Base-by-base conservation (phyloP, 2,329 filamentous ascomycete species). In the Alternaria sp. region DNA sequence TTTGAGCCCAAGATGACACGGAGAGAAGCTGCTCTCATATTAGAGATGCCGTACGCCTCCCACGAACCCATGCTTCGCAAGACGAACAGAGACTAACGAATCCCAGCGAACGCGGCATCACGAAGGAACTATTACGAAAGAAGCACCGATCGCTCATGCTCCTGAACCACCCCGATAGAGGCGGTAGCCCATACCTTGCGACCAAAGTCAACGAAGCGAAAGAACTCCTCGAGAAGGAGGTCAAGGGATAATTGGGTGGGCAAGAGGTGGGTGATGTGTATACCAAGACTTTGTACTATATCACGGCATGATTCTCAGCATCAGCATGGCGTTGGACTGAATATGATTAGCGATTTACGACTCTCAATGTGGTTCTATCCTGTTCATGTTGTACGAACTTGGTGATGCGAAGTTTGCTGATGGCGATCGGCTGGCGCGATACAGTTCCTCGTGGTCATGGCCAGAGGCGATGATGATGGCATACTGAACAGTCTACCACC, bases 121-220 rank as follows among this genome's bases (percentile, higher is more conserved):
- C 90, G 63, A 97, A 96, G 82, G 95, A 98, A 50, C 96, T 97
- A 79, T 86, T 99, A 74, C 93, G 96, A 79, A 97, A 97, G 84
- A 93, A 94, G 73, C 96, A 99, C 83, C 91, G 96, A 68, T 93
- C 90, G 58, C 89, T 98, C 71, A 99, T 99, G 95, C 89, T 99
- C 60, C 86, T 97, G 70, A 99, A 99, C 86, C 96, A 99, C 81
- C 96, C 96, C 68, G 96, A 99, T 86, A 92, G 96, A 78, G 96
- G 96, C 70, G 96, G 96, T 43, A 97, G 94, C 78, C 96, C 96
- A 8, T 99, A 98, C 79, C 84, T 99, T 47, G 96, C 96, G 14
- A 97, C 94, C 58, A 99, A 99, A 82, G 92, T 99, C 79, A 99
- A 99, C 83, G 96, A 99, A 81, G 96, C 96, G 43, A 99, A 99